Percentiles rank a stretch among this genome's conserved stretches.
phyloP scores from a whole-genome alignment of 495 filamentous ascomycete genomes.

The Collariella sp. region DNA sequence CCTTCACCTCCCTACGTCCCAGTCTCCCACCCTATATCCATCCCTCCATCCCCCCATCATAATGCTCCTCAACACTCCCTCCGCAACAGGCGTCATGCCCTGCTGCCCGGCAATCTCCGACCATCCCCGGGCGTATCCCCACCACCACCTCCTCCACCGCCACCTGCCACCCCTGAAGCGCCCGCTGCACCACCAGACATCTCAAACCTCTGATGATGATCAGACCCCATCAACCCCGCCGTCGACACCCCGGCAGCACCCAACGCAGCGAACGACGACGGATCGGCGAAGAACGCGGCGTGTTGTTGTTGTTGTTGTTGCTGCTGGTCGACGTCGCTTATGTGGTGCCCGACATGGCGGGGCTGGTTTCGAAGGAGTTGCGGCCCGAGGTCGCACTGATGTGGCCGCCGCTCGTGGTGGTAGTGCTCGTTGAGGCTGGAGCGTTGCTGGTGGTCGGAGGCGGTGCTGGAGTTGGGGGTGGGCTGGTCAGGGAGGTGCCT shows the following conservation, averaged over 20 bases:
- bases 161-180: background rate
- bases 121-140: constrained; percentile 32
- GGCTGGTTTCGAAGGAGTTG: constrained; percentile 41
- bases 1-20: constrained; percentile 6
- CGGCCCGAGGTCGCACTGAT: constrained; percentile 23
- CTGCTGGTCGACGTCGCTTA: constrained; percentile 23
- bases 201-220: constrained; percentile 18
- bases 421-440: constrained; percentile 21
- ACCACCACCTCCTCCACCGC: background rate
- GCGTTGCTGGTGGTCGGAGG: constrained; percentile 16
- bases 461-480: constrained; percentile 47
- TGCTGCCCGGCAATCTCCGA: constrained; percentile 24
- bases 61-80: constrained; percentile 43
- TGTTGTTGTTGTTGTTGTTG: constrained; percentile 19
- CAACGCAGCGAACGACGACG: constrained; percentile 22
- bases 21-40: constrained; percentile 31
- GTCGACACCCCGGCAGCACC: constrained; percentile 14
- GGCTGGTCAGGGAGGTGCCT: constrained; percentile 34
- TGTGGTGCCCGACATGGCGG: constrained; percentile 22
- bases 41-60: constrained; percentile 41
- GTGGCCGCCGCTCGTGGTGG: constrained; percentile 15
- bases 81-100: constrained; percentile 42
- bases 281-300: constrained; percentile 33
- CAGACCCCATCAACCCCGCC: constrained; percentile 29
- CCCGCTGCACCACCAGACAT: constrained; percentile 24